phyloP scores from a whole-genome alignment of 2,329 filamentous ascomycete species.

The Colletotrichum eremochloae region DNA sequence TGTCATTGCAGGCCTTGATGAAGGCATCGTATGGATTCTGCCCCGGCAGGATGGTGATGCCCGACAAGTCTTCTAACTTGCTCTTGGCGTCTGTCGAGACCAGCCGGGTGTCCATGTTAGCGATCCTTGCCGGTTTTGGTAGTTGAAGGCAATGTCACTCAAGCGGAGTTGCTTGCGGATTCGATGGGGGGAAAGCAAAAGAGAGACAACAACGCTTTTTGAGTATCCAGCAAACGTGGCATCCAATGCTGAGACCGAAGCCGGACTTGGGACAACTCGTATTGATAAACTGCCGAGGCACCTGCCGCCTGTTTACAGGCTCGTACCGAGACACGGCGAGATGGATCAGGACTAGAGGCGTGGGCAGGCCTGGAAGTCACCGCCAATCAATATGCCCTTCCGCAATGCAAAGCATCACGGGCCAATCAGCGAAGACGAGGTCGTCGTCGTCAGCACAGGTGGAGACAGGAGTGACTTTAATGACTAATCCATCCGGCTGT shows the following conservation, averaged over 20 bases:
- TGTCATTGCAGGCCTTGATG: conserved; percentile 75
- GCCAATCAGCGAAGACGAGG: conserved; percentile 3
- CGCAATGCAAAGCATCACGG: neutral
- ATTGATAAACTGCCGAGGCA: neutral
- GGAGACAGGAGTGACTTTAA: neutral
- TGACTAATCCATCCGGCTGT: neutral
- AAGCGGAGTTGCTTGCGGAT: neutral
- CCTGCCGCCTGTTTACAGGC: neutral
- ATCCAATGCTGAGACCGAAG: neutral
- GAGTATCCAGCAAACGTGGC: neutral
- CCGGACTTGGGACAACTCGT: neutral
- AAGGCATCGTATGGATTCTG: conserved; percentile 84
- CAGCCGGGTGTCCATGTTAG: conserved; percentile 53
- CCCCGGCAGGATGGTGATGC: conserved; percentile 61
- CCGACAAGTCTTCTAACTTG: conserved; percentile 68
- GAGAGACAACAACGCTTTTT: neutral
- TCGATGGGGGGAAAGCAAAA: neutral
- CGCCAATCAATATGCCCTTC: conserved; percentile 18
- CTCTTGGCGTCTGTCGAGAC: conserved; percentile 60
- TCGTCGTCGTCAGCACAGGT: neutral
- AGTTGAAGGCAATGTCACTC: neutral
- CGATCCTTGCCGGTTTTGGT: too few species aligned
- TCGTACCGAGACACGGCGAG: neutral
- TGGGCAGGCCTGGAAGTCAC: conserved; percentile 1
- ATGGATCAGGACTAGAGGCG: neutral